Base-by-base conservation (phyloP, 2,329 filamentous ascomycete genomes). In the Myotisia sp. region DNA sequence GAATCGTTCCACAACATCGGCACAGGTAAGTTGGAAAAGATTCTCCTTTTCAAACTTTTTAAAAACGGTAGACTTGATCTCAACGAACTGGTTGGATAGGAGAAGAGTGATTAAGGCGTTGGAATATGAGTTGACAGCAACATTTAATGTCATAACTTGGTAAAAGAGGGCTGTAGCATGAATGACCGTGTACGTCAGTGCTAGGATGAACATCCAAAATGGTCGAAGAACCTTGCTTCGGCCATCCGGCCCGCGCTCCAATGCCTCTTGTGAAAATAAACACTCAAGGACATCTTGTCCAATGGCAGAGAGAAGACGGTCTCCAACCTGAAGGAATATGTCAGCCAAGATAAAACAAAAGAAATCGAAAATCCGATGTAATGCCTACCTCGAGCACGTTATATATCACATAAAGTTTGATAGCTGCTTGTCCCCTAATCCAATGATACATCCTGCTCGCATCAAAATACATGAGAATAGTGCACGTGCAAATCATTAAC, bases 11-110 rank as follows among this genome's bases (percentile, higher is more conserved):
- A 98, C 90, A 21, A 98, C 79, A 52, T 98, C 90, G 3, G 90
- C 87, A 45, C 90, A 98, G 0, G 87, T 92, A 9, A 98, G 68
- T 54, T 98, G 90, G 52, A 98, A 98, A 0, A 93, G 64, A 44
- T 93, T 95, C 52, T 98, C 90, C 55, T 94, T 95, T 49, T 98
- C 90, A 43, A 95, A 92, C 40, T 87, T 90, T 63, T 98, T 95
- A 66, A 98, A 98, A 1, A 98, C 92, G 0, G 86, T 92, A 40
- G 83, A 83, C 53, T 98, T 98, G 65, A 98, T 93, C 60, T 98
- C 90, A 27, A 98, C 90, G 49, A 98, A 98, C 52, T 98, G 92
- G 51, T 95, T 98, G 5, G 86, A 94, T 53, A 98, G 74, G 2
- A 98, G 67, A 1, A 98, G 70, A 0, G 90, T 94, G 21, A 98